Percentiles rank a stretch among this genome's conserved stretches.
phyloP scores from a whole-genome alignment of 306 rosid species.

The Medicago arabica region DNA sequence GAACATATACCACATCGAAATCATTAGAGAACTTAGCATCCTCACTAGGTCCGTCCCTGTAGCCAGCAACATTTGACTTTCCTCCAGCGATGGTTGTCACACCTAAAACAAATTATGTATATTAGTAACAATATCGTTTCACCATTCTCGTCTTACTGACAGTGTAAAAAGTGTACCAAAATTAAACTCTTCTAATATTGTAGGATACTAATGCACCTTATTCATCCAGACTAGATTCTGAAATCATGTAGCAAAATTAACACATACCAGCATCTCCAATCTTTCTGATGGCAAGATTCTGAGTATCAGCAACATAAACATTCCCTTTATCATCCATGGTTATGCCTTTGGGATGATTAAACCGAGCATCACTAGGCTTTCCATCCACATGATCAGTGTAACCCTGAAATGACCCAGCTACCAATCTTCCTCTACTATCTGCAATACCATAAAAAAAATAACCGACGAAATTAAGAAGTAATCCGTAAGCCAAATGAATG shows the following conservation, averaged over 20 bases:
- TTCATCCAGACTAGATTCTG: slow-evolving; percentile 33
- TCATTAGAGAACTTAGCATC: slow-evolving; percentile 97
- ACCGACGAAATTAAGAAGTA: slow-evolving; percentile 1
- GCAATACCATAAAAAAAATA: slow-evolving; percentile 47
- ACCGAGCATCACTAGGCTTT: slow-evolving; percentile 92
- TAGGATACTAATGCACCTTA: slow-evolving; percentile 12
- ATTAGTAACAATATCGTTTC: slow-evolving; percentile 29
- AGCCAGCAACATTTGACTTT: slow-evolving; percentile 89
- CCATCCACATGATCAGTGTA: slow-evolving; percentile 92
- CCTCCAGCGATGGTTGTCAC: slow-evolving; percentile 99
- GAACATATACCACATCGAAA: slow-evolving; percentile 85
- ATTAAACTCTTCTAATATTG: no score
- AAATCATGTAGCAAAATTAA: slow-evolving; percentile 36
- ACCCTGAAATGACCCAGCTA: slow-evolving; percentile 99
- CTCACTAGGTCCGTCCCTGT: slow-evolving; percentile 96
- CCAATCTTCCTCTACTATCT: slow-evolving; percentile 98
- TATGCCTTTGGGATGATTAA: slow-evolving; percentile 92
- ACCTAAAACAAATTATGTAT: slow-evolving; percentile 54
- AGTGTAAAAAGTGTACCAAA: no score
- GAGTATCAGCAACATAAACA: slow-evolving; percentile 94
- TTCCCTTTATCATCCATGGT: slow-evolving; percentile 96
- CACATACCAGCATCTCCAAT: slow-evolving; percentile 89
- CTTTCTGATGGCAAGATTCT: slow-evolving; percentile 92
- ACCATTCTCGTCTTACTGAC: background rate
- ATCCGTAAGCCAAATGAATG: background rate